Base-by-base conservation (phyloP, 2,329 filamentous ascomycete genomes). In the Rhynchosporium agropyri region DNA sequence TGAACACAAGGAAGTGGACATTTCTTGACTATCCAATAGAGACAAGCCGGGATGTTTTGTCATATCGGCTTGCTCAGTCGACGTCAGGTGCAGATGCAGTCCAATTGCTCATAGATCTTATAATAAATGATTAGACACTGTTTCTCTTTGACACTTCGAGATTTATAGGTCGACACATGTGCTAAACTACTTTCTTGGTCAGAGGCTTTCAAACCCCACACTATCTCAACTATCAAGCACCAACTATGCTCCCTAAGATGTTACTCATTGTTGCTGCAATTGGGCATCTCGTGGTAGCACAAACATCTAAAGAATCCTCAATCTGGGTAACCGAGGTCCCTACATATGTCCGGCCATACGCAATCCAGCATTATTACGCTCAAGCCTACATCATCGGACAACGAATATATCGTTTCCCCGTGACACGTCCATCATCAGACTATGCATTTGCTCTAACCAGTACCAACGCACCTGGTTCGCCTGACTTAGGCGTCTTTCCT, bases 391-490 rank as follows among this genome's bases (percentile, higher is more conserved):
- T 65, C 3, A 63, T 78, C 29, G 74, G 74, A 10, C 66, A 69
- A 9, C 77, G 79, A 63, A 60, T 77, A 58, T 78, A 77, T 67
- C 76, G 77, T 6, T 78, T 79, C 68, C 73, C 75, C 3, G 79
- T 80, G 2, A 80, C 79, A 0, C 78, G 78, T 3, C 75, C 76
- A 36, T 79, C 79, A 0, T 80, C 78, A 1, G 77, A 73, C 60
- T 72, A 76, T 67, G 78, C 78, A 5, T 81, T 80, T 58, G 78
- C 77, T 8, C 68, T 81, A 53, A 76, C 80, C 70, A 75, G 75
- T 62, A 80, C 79, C 51, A 78, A 78, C 61, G 73, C 77, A 1
- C 76, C 77, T 1, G 69, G 66, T 7, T 77, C 75, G 12, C 65
- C 68, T 10, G 69, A 68, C 1, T 69, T 80, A 0, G 79, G 78